Percentiles rank a stretch among this genome's conserved stretches.
Conservation (phyloP, 179 eudicot genomes). For the Dionaea muscipula region DNA sequence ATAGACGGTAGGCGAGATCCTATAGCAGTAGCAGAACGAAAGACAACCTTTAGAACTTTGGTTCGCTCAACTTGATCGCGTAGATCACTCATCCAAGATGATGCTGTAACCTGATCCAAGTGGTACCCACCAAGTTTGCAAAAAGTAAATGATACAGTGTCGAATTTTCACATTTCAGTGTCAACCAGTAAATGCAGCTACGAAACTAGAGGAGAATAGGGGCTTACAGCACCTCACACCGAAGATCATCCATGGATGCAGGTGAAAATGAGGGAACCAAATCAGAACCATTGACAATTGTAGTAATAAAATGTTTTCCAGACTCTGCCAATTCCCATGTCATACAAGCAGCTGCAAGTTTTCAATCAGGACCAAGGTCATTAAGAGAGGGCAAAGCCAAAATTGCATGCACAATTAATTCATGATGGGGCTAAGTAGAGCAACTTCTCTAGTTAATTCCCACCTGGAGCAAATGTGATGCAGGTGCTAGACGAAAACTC, state of each 20-base stretch:
- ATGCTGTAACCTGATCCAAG: slow-evolving; percentile 66
- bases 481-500: slow-evolving; percentile 57
- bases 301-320: slow-evolving; percentile 74
- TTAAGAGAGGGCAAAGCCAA: neutral
- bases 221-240: slow-evolving; percentile 59
- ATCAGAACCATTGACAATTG: slow-evolving; percentile 85
- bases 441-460: slow-evolving; percentile 4
- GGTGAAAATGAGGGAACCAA: slow-evolving; percentile 92
- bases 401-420: too few species aligned
- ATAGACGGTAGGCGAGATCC: slow-evolving; percentile 91
- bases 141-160: too few species aligned
- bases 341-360: slow-evolving; percentile 90
- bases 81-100: slow-evolving; percentile 91
- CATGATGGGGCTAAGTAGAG: too few species aligned
- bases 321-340: slow-evolving; percentile 98
- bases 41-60: slow-evolving; percentile 68
- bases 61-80: slow-evolving; percentile 89
- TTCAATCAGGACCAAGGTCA: neutral
- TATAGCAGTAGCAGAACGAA: slow-evolving; percentile 88
- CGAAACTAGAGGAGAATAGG: neutral
- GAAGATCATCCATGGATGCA: slow-evolving; percentile 84
- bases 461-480: slow-evolving; percentile 86
- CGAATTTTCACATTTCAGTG: too few species aligned
- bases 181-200: neutral
- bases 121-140: neutral